These are phyloP conservation scores for Aureobasidium pullulans DNA, from an alignment of 2,329 filamentous ascomycete species.

Conservation along the genomic window DNA sequence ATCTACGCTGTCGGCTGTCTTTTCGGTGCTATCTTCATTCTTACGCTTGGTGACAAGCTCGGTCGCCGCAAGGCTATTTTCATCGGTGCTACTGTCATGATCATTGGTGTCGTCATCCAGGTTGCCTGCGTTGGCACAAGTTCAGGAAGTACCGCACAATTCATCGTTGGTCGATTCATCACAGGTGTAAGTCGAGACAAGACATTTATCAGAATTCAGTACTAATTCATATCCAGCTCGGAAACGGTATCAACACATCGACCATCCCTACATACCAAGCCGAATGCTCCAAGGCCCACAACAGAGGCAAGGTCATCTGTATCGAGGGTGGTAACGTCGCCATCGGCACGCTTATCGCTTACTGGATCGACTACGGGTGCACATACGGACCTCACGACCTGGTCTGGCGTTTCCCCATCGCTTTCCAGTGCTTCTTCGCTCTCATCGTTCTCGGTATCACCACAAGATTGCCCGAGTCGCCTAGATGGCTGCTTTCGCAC, in stretches of 20 bases:
- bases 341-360: constrained; percentile 45
- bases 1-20: constrained; percentile 48
- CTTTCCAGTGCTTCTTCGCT: constrained; percentile 38
- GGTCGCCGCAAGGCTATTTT: constrained; percentile 39
- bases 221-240: constrained; percentile 18
- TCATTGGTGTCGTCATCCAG: constrained; percentile 37
- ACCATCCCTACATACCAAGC: constrained; percentile 50
- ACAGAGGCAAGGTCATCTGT: constrained; percentile 55
- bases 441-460: constrained; percentile 37
- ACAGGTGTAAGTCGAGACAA: constrained; percentile 34
- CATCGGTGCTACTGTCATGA: constrained; percentile 35
- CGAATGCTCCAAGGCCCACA: constrained; percentile 47
- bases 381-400: constrained; percentile 28
- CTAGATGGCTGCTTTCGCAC: constrained; percentile 29
- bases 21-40: constrained; percentile 32
- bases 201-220: neutral
- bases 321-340: constrained; percentile 49
- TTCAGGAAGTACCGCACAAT: constrained; percentile 36
- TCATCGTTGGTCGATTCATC: constrained; percentile 46
- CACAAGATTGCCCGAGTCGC: constrained; percentile 38
- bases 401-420: constrained; percentile 33
- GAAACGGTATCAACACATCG: constrained; percentile 50
- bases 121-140: constrained; percentile 28
- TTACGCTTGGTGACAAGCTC: constrained; percentile 33
- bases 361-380: constrained; percentile 42